A percentile compares a stretch with the other conserved stretches of the same genome.
phyloP scores from a whole-genome alignment of 805 yeast genomes.

The Ogataea populi-albae region DNA sequence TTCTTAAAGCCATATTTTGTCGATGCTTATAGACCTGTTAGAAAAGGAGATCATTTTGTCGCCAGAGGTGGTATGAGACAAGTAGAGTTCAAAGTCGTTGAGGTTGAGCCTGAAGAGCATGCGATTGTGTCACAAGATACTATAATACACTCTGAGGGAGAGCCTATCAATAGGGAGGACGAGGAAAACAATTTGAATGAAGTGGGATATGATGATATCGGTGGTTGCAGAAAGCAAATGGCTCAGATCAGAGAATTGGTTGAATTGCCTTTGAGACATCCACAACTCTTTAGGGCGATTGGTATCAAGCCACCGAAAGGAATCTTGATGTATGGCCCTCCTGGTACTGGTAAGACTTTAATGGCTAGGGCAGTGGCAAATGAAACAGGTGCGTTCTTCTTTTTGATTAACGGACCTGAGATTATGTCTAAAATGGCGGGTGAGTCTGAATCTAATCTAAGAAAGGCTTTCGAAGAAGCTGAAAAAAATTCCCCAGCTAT shows the following conservation, averaged over 20 bases:
- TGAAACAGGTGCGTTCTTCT: slow-evolving; percentile 98
- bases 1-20: slow-evolving; percentile 97
- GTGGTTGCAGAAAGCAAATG: slow-evolving; percentile 99
- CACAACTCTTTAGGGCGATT: slow-evolving; percentile 94
- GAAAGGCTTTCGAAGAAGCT: slow-evolving; percentile 99
- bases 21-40: slow-evolving; percentile 97
- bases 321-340: slow-evolving; percentile 97
- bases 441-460: slow-evolving; percentile 93
- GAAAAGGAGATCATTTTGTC: slow-evolving; percentile 94
- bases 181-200: slow-evolving; percentile 96
- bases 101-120: slow-evolving; percentile 94
- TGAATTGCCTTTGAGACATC: slow-evolving; percentile 96
- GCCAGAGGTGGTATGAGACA: slow-evolving; percentile 99
- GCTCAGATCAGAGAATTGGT: slow-evolving; percentile 99
- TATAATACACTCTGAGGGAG: slow-evolving; percentile 97
- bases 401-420: slow-evolving; percentile 97
- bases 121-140: slow-evolving; percentile 99
- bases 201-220: slow-evolving; percentile 98
- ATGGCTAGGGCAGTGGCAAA: slow-evolving; percentile 99
- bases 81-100: slow-evolving; percentile 97
- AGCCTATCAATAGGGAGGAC: slow-evolving; percentile 96
- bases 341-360: slow-evolving; percentile 99
- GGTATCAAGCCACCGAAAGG: slow-evolving; percentile 99
- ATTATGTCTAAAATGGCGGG: slow-evolving; percentile 99
- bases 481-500: slow-evolving; percentile 98